Percentiles rank a stretch among this genome's conserved stretches.
These are phyloP conservation scores for Colletotrichum kahawae DNA, from an alignment of 2,329 filamentous ascomycete genomes.

Conservation along the genomic window DNA sequence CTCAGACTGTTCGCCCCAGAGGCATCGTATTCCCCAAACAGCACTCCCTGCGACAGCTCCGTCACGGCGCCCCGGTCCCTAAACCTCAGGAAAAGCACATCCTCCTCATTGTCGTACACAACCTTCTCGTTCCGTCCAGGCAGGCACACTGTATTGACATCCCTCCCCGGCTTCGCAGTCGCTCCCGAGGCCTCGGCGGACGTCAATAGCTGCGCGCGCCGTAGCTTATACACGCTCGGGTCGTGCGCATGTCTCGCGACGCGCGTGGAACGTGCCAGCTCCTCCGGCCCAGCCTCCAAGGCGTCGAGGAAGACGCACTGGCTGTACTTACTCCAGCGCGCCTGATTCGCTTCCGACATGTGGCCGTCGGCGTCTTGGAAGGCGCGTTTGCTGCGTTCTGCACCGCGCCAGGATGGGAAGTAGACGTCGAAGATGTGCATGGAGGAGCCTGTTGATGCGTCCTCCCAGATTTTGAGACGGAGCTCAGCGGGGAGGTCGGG, in stretches of 20 bases:
- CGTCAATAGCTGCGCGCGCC: neutral
- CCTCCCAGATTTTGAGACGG: constrained; percentile 16
- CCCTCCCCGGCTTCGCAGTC: neutral
- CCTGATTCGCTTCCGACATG: neutral
- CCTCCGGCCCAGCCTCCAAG: neutral
- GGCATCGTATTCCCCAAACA: constrained; percentile 10
- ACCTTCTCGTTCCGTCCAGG: constrained; percentile 28
- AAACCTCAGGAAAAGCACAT: constrained; percentile 33
- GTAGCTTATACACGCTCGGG: constrained; percentile 1
- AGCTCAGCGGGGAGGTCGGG: constrained; percentile 10
- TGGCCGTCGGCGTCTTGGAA: neutral
- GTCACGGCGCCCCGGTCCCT: constrained; percentile 19
- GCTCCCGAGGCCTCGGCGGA: constrained; percentile 17
- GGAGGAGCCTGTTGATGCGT: constrained; percentile 21
- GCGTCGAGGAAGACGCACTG: constrained; percentile 15
- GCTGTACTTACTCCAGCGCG: constrained; percentile 4
- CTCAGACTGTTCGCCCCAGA: constrained; percentile 10
- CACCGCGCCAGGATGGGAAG: constrained; percentile 27
- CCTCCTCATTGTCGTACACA: constrained; percentile 25
- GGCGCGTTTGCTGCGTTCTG: neutral
- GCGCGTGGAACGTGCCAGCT: neutral
- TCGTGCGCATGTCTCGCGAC: constrained; percentile 3
- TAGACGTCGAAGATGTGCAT: constrained; percentile 34
- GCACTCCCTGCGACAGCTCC: neutral
- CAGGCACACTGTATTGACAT: constrained; percentile 28